phyloP scores from a whole-genome alignment of 345 rosid species.

The Pelargonium nanum region DNA sequence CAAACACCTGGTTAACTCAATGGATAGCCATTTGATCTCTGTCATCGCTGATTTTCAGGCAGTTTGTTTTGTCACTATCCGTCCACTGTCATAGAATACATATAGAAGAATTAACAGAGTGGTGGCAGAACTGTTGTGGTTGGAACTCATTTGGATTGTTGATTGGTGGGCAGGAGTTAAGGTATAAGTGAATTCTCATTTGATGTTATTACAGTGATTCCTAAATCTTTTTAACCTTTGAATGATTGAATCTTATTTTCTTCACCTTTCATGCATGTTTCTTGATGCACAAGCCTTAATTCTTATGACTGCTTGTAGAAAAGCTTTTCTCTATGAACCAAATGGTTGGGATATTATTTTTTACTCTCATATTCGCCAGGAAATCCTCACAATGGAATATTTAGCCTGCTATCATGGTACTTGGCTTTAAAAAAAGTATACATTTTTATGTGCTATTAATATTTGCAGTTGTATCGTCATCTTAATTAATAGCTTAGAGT shows the following conservation, averaged over 20 bases:
- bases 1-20: background rate
- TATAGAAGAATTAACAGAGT: slow-evolving; percentile 65
- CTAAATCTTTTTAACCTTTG: background rate
- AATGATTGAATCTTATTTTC: background rate
- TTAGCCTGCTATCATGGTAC: too few species aligned
- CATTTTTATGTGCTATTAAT: too few species aligned
- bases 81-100: slow-evolving; percentile 67
- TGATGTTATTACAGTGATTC: background rate
- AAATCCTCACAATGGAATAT: too few species aligned
- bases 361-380: too few species aligned
- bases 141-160: slow-evolving; percentile 81
- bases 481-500: background rate
- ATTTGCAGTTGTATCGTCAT: too few species aligned
- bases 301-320: background rate
- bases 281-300: background rate
- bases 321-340: too few species aligned
- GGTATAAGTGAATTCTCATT: slow-evolving; percentile 28
- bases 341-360: too few species aligned
- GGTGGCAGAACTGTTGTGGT: slow-evolving; percentile 77
- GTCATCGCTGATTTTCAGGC: slow-evolving; percentile 42
- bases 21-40: slow-evolving; percentile 9
- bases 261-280: background rate
- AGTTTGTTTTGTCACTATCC: slow-evolving; percentile 49
- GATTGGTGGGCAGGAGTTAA: slow-evolving; percentile 98
- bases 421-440: too few species aligned